Percentiles rank a stretch among this genome's conserved stretches.
These are phyloP conservation scores for Blastocystis sp. DNA, from an alignment of 352 stramenopile species.

Conservation along the genomic window DNA sequence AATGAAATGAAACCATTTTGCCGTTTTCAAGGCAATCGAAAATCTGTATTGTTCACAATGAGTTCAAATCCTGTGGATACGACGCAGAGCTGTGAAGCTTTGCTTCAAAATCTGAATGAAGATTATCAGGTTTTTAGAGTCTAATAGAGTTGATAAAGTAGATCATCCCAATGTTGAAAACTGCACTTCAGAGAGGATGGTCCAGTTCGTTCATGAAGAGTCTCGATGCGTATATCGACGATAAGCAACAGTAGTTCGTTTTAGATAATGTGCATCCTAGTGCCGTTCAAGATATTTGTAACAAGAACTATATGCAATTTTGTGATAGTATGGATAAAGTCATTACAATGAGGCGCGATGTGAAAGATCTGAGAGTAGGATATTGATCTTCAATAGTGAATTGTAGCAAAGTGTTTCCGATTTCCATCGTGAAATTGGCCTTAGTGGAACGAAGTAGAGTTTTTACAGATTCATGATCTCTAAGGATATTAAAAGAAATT, in stretches of 20 bases:
- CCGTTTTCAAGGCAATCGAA: background rate
- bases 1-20: background rate
- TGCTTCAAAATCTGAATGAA: constrained; percentile 61
- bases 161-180: constrained; percentile 59
- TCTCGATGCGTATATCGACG: constrained; percentile 5
- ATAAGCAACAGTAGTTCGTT: constrained; percentile 45
- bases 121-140: constrained; percentile 51
- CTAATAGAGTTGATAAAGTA: background rate
- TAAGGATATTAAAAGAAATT: constrained; percentile 3
- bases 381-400: background rate
- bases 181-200: constrained; percentile 52
- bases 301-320: constrained; percentile 60
- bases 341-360: constrained; percentile 48
- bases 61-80: background rate
- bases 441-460: background rate
- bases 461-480: background rate
- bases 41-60: constrained; percentile 15
- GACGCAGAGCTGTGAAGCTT: constrained; percentile 54
- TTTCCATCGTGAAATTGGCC: constrained; percentile 42
- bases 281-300: constrained; percentile 52
- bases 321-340: constrained; percentile 54
- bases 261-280: background rate
- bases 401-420: constrained; percentile 1
- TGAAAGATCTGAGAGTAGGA: constrained; percentile 25
- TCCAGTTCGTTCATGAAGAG: constrained; percentile 27